Percentiles rank a stretch among this genome's conserved stretches.
Conservation (phyloP, 805 yeast species). For the Metschnikowia corniflorae region DNA sequence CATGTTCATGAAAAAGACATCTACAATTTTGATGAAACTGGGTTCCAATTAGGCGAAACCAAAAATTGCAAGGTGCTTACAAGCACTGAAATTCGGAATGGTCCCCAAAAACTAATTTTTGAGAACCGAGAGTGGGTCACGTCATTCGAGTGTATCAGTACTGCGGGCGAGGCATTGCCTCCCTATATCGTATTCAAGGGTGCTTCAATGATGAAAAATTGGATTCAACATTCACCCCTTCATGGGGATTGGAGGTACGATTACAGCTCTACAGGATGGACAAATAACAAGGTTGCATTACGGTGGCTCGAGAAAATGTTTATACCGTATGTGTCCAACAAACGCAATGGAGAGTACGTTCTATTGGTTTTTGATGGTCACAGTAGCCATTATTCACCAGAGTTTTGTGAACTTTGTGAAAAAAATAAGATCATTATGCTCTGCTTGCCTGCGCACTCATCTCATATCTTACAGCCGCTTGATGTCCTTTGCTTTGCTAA, state of each 20-base stretch:
- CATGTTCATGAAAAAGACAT: neutral
- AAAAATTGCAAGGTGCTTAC: neutral
- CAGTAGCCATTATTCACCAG: neutral
- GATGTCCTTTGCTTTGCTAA: neutral
- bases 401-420: neutral
- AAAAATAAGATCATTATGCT: neutral
- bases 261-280: slow-evolving; percentile 1
- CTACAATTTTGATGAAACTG: slow-evolving; percentile 3
- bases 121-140: slow-evolving; percentile 4
- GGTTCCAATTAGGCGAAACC: neutral
- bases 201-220: neutral
- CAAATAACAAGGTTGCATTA: neutral
- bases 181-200: slow-evolving; percentile 1
- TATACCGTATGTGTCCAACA: neutral
- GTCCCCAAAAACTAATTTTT: neutral
- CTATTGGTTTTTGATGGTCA: neutral
- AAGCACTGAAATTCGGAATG: neutral
- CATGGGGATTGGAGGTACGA: neutral
- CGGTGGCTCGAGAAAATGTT: slow-evolving; percentile 2
- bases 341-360: neutral
- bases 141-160: slow-evolving; percentile 1
- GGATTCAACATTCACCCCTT: neutral
- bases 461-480: neutral
- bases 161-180: neutral
- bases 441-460: neutral